Percentiles rank a stretch among this genome's conserved stretches.
Evolutionary conservation across 2,329 filamentous ascomycete genomes (phyloP).

Genomic region (Arthrobotrys conoides): DNA sequence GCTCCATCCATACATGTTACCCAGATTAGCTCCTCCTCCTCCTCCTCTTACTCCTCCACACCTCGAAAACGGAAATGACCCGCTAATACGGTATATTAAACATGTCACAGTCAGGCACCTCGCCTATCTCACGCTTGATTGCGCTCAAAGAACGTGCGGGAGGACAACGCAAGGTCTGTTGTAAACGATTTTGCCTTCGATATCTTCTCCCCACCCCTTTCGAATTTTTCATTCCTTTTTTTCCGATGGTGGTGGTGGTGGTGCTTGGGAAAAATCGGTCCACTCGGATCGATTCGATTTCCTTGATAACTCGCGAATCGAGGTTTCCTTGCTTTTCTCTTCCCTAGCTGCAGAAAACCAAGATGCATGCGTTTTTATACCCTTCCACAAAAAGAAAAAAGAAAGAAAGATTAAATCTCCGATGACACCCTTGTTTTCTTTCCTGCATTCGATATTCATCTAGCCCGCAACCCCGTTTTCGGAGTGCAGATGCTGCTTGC

Average conservation of each 20-base stretch:
- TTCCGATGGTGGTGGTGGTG: not conserved
- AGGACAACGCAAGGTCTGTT: constrained; percentile 52
- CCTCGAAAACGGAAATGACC: constrained; percentile 6
- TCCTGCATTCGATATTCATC: constrained; percentile 22
- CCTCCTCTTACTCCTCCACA: not conserved
- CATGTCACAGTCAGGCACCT: constrained; percentile 48
- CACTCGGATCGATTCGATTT: constrained; percentile 23
- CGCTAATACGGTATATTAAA: constrained; percentile 19
- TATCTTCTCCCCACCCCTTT: not conserved
- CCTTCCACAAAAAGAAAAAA: constrained; percentile 2
- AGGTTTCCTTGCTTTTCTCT: constrained; percentile 64
- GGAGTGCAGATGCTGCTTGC: constrained; percentile 2
- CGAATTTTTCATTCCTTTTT: not conserved
- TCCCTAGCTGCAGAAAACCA: constrained; percentile 7
- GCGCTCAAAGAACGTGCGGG: constrained; percentile 57
- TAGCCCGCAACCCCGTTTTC: constrained; percentile 11
- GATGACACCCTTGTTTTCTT: constrained; percentile 29
- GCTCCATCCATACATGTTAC: constrained; percentile 3
- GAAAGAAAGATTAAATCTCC: constrained; percentile 27
- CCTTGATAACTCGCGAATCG: constrained; percentile 21
- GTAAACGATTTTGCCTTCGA: constrained; percentile 3
- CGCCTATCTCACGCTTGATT: constrained; percentile 55
- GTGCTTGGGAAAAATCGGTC: not conserved
- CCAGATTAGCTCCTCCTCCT: no score
- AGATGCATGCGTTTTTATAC: constrained; percentile 43